A percentile compares a stretch with the other conserved stretches of the same genome.
Evolutionary conservation across 2,329 filamentous ascomycete species (phyloP).

Genomic region (Fusarium euwallaceae): DNA sequence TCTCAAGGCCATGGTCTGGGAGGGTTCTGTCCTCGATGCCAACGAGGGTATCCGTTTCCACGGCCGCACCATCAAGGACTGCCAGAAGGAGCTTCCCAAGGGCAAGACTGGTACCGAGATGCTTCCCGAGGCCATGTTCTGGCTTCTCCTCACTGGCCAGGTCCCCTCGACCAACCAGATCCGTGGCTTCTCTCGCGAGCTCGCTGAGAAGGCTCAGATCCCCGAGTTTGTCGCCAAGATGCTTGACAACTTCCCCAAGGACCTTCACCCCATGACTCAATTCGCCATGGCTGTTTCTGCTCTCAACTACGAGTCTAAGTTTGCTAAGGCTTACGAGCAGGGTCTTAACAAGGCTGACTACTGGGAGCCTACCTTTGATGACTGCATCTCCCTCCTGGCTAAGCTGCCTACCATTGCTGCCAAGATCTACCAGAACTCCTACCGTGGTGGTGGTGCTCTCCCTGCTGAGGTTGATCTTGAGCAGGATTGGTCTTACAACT

Average conservation of each 20-base stretch:
- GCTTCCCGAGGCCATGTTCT: conserved; percentile 99
- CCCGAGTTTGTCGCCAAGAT: conserved; percentile 88
- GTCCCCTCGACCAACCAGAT: conserved; percentile 88
- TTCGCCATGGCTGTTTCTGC: conserved; percentile 95
- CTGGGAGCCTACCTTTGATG: conserved; percentile 98
- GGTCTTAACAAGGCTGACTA: conserved; percentile 96
- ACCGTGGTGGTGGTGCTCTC: conserved; percentile 80
- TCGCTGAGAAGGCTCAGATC: conserved; percentile 87
- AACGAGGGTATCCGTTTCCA: conserved; percentile 99
- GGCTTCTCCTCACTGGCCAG: conserved; percentile 93
- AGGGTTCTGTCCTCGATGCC: conserved; percentile 95
- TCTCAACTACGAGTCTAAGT: conserved; percentile 94
- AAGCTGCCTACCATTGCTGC: conserved; percentile 97
- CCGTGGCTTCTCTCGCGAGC: conserved; percentile 83
- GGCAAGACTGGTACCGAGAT: conserved; percentile 93
- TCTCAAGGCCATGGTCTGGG: conserved; percentile 98
- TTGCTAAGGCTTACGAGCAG: conserved; percentile 91
- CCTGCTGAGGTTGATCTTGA: conserved; percentile 81
- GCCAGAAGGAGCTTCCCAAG: conserved; percentile 93
- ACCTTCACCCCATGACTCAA: conserved; percentile 98
- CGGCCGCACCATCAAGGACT: conserved; percentile 97
- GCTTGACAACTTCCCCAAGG: conserved; percentile 88
- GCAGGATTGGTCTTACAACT: conserved; percentile 99
- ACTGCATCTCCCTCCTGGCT: conserved; percentile 91
- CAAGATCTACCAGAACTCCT: conserved; percentile 95